These are phyloP conservation scores for Fusarium humuli DNA, from an alignment of 2,329 filamentous ascomycete genomes.

Conservation along the genomic window DNA sequence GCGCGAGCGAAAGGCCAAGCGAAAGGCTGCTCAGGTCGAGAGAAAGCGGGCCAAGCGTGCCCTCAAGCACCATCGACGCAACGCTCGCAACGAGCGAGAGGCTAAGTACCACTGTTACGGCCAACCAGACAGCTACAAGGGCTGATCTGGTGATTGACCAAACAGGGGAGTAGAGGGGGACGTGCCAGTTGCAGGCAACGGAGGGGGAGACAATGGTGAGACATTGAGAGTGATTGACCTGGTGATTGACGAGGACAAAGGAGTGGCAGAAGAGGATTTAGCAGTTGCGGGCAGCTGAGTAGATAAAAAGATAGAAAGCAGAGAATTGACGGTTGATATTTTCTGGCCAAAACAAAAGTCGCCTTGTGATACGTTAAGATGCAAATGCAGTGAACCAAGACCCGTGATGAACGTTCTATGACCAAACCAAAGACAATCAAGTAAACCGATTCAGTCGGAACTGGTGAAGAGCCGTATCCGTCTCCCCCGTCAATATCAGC, in stretches of 20 bases:
- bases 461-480: background rate
- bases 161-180: background rate
- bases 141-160: background rate
- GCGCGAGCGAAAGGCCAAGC: too few relatives aligned
- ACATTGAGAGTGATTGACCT: background rate
- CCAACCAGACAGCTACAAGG: too few relatives aligned
- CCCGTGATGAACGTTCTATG: background rate
- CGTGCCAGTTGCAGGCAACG: background rate
- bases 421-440: rapidly evolving
- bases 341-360: background rate
- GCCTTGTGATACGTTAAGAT: rapidly evolving
- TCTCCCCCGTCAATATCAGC: background rate
- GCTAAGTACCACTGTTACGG: background rate
- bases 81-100: too few relatives aligned
- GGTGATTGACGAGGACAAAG: background rate
- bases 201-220: background rate
- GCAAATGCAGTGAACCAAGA: background rate
- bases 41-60: too few relatives aligned
- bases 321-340: background rate
- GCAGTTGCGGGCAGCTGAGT: background rate
- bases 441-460: background rate
- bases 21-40: too few relatives aligned
- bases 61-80: too few relatives aligned
- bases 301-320: background rate
- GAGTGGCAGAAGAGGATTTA: background rate